phyloP scores from a whole-genome alignment of 1,139 yeast species.

The Geotrichum bryndzae region DNA sequence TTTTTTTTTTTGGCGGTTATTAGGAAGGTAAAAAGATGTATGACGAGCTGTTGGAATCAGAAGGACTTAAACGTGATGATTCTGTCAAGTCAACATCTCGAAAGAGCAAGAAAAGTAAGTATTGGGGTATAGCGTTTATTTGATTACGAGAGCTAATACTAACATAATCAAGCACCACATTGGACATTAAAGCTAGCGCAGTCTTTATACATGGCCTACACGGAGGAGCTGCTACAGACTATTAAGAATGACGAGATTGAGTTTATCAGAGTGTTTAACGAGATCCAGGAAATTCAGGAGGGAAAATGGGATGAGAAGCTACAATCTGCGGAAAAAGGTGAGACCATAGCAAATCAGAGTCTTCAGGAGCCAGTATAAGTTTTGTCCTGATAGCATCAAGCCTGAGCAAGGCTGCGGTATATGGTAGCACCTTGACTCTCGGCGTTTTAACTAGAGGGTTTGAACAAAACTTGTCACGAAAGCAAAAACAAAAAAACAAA shows the following conservation, averaged over 20 bases:
- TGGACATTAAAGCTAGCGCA: conserved; percentile 29
- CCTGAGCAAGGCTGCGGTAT: no score
- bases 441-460: no score
- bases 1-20: not conserved
- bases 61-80: conserved; percentile 25
- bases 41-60: conserved; percentile 24
- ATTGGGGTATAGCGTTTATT: not conserved
- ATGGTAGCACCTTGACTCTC: no score
- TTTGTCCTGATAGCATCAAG: no score
- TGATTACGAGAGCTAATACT: not conserved
- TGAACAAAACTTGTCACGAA: no score
- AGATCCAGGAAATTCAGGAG: conserved; percentile 15
- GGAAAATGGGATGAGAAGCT: conserved; percentile 13
- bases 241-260: conserved; percentile 29
- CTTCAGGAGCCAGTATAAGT: not conserved
- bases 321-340: not conserved
- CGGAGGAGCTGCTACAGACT: conserved; percentile 25
- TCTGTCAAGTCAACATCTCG: conserved; percentile 1
- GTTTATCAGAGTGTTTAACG: conserved; percentile 24
- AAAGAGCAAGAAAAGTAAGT: conserved; percentile 12
- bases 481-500: no score
- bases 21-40: conserved; percentile 29
- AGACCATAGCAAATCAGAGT: not conserved
- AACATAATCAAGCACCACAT: not conserved
- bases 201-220: conserved; percentile 29